Evolutionary conservation across 1,284 basidiomycete genomes (phyloP).

Genomic region (Ceratorhiza oryzae-sativae): DNA sequence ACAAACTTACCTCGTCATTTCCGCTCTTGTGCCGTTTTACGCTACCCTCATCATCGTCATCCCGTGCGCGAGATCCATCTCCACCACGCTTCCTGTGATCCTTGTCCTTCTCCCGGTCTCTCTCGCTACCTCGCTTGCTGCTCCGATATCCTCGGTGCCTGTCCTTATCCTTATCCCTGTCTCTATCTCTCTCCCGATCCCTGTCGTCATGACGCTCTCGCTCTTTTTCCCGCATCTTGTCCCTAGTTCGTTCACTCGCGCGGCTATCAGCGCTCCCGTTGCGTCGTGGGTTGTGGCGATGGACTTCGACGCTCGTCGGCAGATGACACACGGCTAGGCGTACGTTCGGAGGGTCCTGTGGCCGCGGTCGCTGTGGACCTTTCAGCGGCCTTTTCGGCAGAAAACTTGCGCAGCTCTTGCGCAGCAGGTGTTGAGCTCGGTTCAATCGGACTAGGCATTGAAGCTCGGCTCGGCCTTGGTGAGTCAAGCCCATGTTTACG

Average conservation of each 20-base stretch:
- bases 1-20: conserved; percentile 27
- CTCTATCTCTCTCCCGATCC: conserved; percentile 53
- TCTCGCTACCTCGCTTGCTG: conserved; percentile 37
- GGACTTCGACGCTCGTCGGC: conserved; percentile 62
- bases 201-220: conserved; percentile 47
- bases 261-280: conserved; percentile 76
- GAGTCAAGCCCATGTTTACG: conserved; percentile 37
- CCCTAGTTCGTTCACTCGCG: conserved; percentile 57
- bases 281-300: conserved; percentile 67
- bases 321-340: conserved; percentile 53
- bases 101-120: conserved; percentile 45
- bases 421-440: conserved; percentile 82
- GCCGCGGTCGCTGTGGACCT: conserved; percentile 9
- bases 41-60: conserved; percentile 38
- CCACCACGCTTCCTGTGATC: conserved; percentile 37
- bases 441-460: conserved; percentile 77
- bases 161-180: conserved; percentile 53
- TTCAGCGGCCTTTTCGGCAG: conserved; percentile 36
- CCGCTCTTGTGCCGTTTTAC: conserved; percentile 32
- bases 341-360: conserved; percentile 9
- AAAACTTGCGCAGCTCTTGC: conserved; percentile 70
- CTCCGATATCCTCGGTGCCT: conserved; percentile 42
- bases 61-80: conserved; percentile 36
- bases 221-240: conserved; percentile 60
- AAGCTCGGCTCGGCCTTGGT: conserved; percentile 36